Conservation (phyloP, 352 stramenopile species). For the Saprolegnia parasitica region DNA sequence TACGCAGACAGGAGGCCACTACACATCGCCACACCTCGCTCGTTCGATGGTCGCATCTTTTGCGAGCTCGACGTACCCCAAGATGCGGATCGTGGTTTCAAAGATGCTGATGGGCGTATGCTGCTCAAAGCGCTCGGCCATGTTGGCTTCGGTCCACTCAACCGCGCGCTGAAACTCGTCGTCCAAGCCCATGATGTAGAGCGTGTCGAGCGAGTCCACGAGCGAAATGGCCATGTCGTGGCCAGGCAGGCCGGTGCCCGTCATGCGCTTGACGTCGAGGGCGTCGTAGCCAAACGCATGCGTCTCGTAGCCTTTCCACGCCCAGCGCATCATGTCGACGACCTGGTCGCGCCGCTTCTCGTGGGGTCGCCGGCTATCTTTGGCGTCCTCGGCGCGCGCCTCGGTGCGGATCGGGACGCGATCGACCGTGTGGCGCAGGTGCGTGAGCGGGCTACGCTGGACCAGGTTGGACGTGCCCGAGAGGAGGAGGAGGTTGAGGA, state of each 20-base stretch:
- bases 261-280: conserved; percentile 59
- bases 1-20: conserved; percentile 60
- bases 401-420: background rate
- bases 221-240: conserved; percentile 78
- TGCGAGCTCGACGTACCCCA: conserved; percentile 33
- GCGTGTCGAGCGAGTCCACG: conserved; percentile 71
- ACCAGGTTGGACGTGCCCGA: background rate
- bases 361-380: too few species aligned
- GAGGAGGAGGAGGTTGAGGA: conserved; percentile 25
- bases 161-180: conserved; percentile 68
- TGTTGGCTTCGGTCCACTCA: conserved; percentile 57
- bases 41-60: background rate
- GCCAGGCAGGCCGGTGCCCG: conserved; percentile 43
- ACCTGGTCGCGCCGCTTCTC: conserved; percentile 32
- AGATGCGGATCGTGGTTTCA: conserved; percentile 72
- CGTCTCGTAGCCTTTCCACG: conserved; percentile 71
- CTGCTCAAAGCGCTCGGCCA: conserved; percentile 64
- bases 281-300: conserved; percentile 70
- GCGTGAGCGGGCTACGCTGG: background rate
- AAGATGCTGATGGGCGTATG: conserved; percentile 66
- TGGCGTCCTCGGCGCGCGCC: background rate
- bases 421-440: background rate
- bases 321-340: conserved; percentile 61
- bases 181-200: conserved; percentile 72
- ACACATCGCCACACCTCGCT: background rate